phyloP scores from a whole-genome alignment of 768 basidiomycete genomes.

The Psilocybe subaeruginosa region DNA sequence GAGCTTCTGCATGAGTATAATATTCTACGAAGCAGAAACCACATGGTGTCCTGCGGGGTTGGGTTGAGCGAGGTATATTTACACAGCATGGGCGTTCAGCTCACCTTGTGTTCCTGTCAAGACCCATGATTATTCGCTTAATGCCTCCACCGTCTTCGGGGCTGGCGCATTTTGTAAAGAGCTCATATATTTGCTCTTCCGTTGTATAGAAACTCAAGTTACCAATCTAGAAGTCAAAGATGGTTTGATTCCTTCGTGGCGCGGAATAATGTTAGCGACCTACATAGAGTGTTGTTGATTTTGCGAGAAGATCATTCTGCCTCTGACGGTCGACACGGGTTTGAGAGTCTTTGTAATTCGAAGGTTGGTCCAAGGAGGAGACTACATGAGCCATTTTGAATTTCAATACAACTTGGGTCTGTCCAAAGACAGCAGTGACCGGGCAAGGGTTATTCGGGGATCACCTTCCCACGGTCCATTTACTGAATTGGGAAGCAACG shows the following conservation, averaged over 20 bases:
- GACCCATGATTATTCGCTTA: conserved; percentile 94
- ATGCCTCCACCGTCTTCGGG: conserved; percentile 88
- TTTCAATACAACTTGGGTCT: conserved; percentile 4
- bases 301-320: conserved; percentile 80
- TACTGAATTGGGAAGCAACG: conserved; percentile 37
- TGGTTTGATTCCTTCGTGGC: neutral
- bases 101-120: conserved; percentile 87
- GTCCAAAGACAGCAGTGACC: neutral
- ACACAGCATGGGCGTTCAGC: conserved; percentile 14
- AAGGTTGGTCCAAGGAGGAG: conserved; percentile 85
- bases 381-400: conserved; percentile 84
- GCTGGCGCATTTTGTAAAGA: conserved; percentile 89
- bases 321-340: conserved; percentile 74
- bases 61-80: neutral
- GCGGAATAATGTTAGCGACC: conserved; percentile 32
- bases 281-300: conserved; percentile 91
- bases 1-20: conserved; percentile 92
- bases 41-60: conserved; percentile 73
- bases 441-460: conserved; percentile 5
- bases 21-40: conserved; percentile 97
- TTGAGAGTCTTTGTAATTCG: conserved; percentile 96
- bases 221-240: conserved; percentile 60
- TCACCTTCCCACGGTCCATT: conserved; percentile 38
- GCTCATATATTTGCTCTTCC: conserved; percentile 94
- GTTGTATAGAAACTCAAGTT: conserved; percentile 95